Evolutionary conservation across 306 rosid genomes (phyloP).

Genomic region (Malus sieversii): DNA sequence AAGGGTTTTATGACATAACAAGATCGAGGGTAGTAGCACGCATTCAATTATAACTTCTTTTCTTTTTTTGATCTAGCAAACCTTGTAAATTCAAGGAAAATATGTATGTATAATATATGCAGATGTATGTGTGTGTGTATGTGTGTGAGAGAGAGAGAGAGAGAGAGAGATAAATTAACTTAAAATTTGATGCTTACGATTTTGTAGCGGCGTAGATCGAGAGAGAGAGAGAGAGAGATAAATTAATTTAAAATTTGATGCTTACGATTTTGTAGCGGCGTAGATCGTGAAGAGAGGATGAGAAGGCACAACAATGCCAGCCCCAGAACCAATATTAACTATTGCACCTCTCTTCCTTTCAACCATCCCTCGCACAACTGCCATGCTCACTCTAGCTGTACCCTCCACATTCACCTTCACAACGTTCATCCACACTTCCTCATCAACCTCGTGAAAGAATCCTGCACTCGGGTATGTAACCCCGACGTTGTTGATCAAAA

Average conservation of each 20-base stretch:
- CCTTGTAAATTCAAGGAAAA: no score
- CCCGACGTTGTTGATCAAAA: slow-evolving; percentile 69
- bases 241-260: no score
- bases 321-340: slow-evolving; percentile 69
- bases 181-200: slow-evolving; percentile 42
- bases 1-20: no score
- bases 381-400: slow-evolving; percentile 44
- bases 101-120: no score
- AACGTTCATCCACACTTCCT: slow-evolving; percentile 53
- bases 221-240: no score
- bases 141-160: no score
- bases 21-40: no score
- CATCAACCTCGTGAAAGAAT: slow-evolving; percentile 58
- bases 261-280: slow-evolving; percentile 87
- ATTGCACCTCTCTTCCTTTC: slow-evolving; percentile 52
- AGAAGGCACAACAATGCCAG: slow-evolving; percentile 62
- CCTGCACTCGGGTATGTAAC: slow-evolving; percentile 49
- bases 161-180: no score
- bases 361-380: slow-evolving; percentile 49
- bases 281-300: slow-evolving; percentile 74
- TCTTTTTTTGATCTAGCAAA: no score
- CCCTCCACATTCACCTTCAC: slow-evolving; percentile 59
- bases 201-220: slow-evolving; percentile 76
- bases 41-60: no score
- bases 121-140: no score